phyloP scores from a whole-genome alignment of 106 monocot species.

The Dendrobium chrysotoxum region DNA sequence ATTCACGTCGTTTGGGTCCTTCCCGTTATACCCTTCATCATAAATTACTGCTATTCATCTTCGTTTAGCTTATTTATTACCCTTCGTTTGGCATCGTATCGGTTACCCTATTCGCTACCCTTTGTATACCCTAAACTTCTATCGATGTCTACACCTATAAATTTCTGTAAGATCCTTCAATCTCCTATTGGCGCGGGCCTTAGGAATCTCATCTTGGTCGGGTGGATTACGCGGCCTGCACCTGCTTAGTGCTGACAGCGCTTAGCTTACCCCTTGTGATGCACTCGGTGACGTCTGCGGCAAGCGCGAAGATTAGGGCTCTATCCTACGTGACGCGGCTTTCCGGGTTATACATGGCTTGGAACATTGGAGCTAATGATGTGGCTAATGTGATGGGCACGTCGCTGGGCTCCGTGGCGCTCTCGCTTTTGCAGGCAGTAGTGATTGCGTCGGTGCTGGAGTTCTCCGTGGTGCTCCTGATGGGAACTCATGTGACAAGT shows the following conservation, averaged over 20 bases:
- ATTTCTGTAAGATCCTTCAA: no score
- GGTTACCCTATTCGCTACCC: no score
- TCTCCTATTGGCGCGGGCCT: constrained; percentile 38
- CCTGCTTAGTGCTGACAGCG: constrained; percentile 62
- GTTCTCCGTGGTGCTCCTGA: constrained; percentile 83
- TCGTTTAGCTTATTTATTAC: no score
- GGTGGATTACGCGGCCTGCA: constrained; percentile 56
- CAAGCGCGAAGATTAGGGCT: constrained; percentile 40
- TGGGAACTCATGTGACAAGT: constrained; percentile 95
- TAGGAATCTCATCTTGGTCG: constrained; percentile 56
- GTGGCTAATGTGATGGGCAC: constrained; percentile 99
- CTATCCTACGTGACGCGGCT: constrained; percentile 87
- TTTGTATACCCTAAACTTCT: no score
- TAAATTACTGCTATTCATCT: no score
- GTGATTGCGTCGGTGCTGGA: constrained; percentile 86
- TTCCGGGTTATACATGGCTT: no score
- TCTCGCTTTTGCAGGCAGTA: constrained; percentile 85
- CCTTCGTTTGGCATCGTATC: no score
- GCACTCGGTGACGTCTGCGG: constrained; percentile 15
- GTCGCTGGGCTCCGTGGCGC: constrained; percentile 86
- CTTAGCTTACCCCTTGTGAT: constrained; percentile 61
- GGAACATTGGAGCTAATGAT: constrained; percentile 98
- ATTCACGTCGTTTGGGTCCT: no score
- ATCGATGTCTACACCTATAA: no score
- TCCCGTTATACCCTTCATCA: no score